Conservation (phyloP, 2,329 filamentous ascomycete species). For the Diaporthe destruens region DNA sequence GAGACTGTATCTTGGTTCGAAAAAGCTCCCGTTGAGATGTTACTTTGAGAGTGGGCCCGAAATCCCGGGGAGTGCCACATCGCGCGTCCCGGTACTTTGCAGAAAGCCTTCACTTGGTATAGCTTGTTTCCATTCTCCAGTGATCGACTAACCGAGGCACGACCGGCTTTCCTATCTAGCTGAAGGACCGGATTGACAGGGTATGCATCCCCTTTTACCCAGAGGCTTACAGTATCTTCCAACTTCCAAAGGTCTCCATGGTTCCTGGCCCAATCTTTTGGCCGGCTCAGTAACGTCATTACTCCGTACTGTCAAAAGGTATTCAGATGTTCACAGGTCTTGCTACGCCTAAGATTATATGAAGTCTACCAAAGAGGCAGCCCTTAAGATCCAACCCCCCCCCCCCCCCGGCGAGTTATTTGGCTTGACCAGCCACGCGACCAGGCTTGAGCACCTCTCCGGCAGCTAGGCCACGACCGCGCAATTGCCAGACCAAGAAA, state of each 20-base stretch:
- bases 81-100: background rate
- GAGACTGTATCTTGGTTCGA: background rate
- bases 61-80: background rate
- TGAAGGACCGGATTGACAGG: background rate
- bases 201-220: slow-evolving; percentile 15
- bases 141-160: background rate
- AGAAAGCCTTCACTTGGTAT: background rate
- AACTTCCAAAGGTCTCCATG: background rate
- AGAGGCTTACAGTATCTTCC: background rate
- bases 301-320: background rate
- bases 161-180: slow-evolving; percentile 1
- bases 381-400: background rate
- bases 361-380: background rate
- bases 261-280: background rate
- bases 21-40: background rate
- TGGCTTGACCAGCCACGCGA: too few species aligned
- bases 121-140: slow-evolving; percentile 2
- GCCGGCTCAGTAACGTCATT: background rate
- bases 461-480: too few species aligned
- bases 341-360: background rate
- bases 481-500: background rate
- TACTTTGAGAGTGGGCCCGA: background rate
- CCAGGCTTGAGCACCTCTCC: background rate
- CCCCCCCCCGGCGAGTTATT: background rate
- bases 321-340: background rate